These are phyloP conservation scores for Paraurostyla sp. DNA, from an alignment of 73 alveolate genomes.

Conservation along the genomic window DNA sequence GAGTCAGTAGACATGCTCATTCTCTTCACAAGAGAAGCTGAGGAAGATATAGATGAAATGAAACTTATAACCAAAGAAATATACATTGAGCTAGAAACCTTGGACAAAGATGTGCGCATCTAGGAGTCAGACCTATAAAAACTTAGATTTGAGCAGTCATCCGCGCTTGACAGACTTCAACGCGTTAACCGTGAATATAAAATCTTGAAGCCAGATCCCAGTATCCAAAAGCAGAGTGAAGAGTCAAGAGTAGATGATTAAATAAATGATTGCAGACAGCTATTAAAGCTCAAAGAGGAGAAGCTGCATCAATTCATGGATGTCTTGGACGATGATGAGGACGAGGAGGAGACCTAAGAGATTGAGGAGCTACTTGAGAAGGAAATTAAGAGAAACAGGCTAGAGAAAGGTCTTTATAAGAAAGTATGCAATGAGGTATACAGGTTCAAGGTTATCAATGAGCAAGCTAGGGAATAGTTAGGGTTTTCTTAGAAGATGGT, in stretches of 20 bases:
- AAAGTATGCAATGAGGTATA: constrained; percentile 4
- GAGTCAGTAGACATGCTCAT: constrained; percentile 38
- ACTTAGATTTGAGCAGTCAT: neutral
- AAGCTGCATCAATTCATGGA: neutral
- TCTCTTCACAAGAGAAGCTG: constrained; percentile 24
- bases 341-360: neutral
- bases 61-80: neutral
- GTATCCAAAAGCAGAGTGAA: too few relatives aligned
- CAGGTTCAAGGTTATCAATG: neutral
- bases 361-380: neutral
- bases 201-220: too few relatives aligned
- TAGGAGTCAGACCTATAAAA: neutral
- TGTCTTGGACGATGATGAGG: neutral
- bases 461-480: too few relatives aligned
- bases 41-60: constrained; percentile 45
- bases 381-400: neutral
- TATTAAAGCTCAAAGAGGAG: constrained; percentile 10
- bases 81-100: neutral
- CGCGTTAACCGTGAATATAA: too few relatives aligned
- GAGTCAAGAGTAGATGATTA: too few relatives aligned
- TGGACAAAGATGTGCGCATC: neutral
- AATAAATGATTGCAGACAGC: neutral
- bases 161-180: too few relatives aligned
- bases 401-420: neutral
- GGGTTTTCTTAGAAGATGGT: too few relatives aligned